Conservation (phyloP, 805 yeast species). For the Peterozyma xylosa region DNA sequence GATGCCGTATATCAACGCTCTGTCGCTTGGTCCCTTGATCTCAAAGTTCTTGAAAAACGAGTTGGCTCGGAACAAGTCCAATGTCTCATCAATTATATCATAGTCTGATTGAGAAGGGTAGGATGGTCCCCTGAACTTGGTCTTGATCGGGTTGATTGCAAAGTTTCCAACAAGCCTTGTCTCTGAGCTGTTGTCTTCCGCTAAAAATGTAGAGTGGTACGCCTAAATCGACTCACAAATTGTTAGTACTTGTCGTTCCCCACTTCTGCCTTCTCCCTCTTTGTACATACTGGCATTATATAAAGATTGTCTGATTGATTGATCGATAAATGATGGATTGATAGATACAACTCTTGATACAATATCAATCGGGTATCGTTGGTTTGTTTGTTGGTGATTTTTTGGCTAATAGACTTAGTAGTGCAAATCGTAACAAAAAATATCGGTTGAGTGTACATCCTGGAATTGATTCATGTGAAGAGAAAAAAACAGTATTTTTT, state of each 20-base stretch:
- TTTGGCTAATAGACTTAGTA: too few relatives aligned
- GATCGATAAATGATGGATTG: too few relatives aligned
- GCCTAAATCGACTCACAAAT: conserved; percentile 31
- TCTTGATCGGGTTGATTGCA: conserved; percentile 76
- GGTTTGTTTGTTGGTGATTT: too few relatives aligned
- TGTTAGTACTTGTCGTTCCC: too few relatives aligned
- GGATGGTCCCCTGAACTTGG: conserved; percentile 87
- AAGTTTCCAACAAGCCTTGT: conserved; percentile 70
- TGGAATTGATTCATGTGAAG: too few relatives aligned
- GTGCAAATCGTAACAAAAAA: too few relatives aligned
- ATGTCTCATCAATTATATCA: conserved; percentile 85
- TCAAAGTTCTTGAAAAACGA: conserved; percentile 96
- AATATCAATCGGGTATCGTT: too few relatives aligned
- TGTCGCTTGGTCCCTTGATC: conserved; percentile 91
- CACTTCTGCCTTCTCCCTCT: too few relatives aligned
- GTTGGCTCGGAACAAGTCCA: conserved; percentile 92
- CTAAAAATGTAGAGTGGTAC: conserved; percentile 72
- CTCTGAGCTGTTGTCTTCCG: conserved; percentile 43
- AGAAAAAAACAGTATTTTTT: too few relatives aligned
- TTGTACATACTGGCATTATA: conserved; percentile 7
- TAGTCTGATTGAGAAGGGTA: conserved; percentile 70
- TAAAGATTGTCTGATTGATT: too few relatives aligned
- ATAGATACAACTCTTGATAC: too few relatives aligned
- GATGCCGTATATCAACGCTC: conserved; percentile 90
- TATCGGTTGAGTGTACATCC: too few relatives aligned